phyloP scores from a whole-genome alignment of 2,329 filamentous ascomycete genomes.

The Aspergillus alliaceus region DNA sequence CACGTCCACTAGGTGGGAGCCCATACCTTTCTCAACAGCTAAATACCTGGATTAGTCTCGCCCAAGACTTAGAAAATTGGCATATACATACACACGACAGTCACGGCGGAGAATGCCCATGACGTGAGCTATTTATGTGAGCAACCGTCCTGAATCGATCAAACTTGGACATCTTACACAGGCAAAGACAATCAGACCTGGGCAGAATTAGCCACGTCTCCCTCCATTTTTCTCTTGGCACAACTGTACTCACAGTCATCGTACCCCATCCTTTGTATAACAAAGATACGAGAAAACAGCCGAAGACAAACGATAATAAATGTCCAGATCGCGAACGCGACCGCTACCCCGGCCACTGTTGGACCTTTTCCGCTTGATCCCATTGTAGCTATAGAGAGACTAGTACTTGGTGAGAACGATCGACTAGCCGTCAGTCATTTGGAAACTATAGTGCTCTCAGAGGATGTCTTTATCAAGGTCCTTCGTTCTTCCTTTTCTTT shows the following conservation, averaged over 20 bases:
- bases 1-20: slow-evolving; percentile 15
- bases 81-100: slow-evolving; percentile 29
- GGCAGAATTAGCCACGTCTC: background rate
- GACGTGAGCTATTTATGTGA: slow-evolving; percentile 25
- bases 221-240: background rate
- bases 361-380: slow-evolving; percentile 33
- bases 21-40: slow-evolving; percentile 20
- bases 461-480: background rate
- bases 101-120: slow-evolving; percentile 38
- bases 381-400: background rate
- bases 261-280: slow-evolving; percentile 31
- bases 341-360: slow-evolving; percentile 33
- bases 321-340: slow-evolving; percentile 41
- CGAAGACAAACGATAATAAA: slow-evolving; percentile 39
- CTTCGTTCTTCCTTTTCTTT: background rate
- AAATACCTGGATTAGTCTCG: background rate
- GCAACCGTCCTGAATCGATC: background rate
- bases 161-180: slow-evolving; percentile 22
- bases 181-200: slow-evolving; percentile 32
- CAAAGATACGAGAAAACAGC: slow-evolving; percentile 41
- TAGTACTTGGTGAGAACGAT: background rate
- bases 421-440: background rate
- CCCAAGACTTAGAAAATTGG: too few species aligned
- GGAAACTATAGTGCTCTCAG: background rate
- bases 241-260: slow-evolving; percentile 30